These are phyloP conservation scores for Perkinsus olseni DNA, from an alignment of 169 alveolate species.

Conservation along the genomic window DNA sequence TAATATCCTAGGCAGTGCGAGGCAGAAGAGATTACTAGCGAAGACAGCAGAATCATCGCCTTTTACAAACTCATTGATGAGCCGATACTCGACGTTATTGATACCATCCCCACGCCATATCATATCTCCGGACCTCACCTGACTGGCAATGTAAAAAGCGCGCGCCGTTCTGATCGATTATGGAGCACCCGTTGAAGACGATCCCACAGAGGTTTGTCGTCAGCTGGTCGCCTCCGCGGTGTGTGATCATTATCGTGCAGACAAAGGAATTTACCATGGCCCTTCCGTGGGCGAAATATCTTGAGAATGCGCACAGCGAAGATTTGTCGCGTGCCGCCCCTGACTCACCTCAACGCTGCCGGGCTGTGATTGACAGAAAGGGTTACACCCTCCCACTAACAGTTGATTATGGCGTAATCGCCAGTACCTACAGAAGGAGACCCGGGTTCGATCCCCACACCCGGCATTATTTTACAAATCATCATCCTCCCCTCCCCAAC, in stretches of 20 bases:
- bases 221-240: background rate
- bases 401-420: background rate
- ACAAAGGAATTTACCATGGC: background rate
- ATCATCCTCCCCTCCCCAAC: conserved; percentile 16
- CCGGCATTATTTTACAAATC: background rate
- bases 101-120: background rate
- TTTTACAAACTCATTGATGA: background rate
- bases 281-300: background rate
- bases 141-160: background rate
- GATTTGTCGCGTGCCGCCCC: background rate
- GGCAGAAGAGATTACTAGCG: background rate
- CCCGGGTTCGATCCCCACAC: background rate
- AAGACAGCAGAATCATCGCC: background rate
- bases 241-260: background rate
- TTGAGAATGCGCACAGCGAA: background rate
- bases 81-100: background rate
- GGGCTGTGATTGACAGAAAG: background rate
- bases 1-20: too few species aligned
- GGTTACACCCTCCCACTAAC: background rate
- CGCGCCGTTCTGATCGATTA: background rate
- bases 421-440: background rate
- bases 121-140: background rate
- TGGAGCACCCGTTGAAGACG: background rate
- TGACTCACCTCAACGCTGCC: background rate
- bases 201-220: background rate